These are phyloP conservation scores for Oxytropis ochrocephala DNA, from an alignment of 306 rosid species.

Conservation along the genomic window DNA sequence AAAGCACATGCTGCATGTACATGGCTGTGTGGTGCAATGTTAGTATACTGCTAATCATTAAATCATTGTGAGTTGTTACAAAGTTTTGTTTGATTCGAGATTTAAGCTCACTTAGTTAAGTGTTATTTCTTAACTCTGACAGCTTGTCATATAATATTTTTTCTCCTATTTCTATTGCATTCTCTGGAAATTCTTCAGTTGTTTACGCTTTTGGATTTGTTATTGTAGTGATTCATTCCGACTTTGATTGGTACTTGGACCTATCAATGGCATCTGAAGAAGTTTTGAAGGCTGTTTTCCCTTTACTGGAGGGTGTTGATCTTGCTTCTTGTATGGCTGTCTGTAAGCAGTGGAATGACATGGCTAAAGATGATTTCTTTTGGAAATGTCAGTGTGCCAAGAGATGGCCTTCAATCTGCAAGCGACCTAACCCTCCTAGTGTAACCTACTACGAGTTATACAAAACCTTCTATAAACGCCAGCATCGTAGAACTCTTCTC, in stretches of 20 bases:
- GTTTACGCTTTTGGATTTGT: background rate
- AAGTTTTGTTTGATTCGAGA: background rate
- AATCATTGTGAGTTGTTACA: no score
- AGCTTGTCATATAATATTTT: background rate
- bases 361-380: slow-evolving; percentile 78
- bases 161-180: background rate
- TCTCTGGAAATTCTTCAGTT: background rate
- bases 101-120: background rate
- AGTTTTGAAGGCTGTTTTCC: slow-evolving; percentile 76
- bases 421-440: slow-evolving; percentile 54
- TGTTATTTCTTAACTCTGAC: slow-evolving; percentile 4
- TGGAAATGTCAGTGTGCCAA: slow-evolving; percentile 88
- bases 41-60: background rate
- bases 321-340: slow-evolving; percentile 85
- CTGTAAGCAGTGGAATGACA: slow-evolving; percentile 75
- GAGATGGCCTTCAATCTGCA: slow-evolving; percentile 95
- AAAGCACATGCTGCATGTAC: background rate
- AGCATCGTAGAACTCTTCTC: slow-evolving; percentile 46
- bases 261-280: slow-evolving; percentile 60
- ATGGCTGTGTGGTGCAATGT: background rate
- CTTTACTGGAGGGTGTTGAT: slow-evolving; percentile 78
- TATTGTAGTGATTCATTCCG: slow-evolving; percentile 2
- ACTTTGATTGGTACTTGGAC: background rate
- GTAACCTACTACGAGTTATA: slow-evolving; percentile 56
- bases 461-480: slow-evolving; percentile 58